These are phyloP conservation scores for Spathaspora girioi DNA, from an alignment of 805 yeast species.

Conservation along the genomic window DNA sequence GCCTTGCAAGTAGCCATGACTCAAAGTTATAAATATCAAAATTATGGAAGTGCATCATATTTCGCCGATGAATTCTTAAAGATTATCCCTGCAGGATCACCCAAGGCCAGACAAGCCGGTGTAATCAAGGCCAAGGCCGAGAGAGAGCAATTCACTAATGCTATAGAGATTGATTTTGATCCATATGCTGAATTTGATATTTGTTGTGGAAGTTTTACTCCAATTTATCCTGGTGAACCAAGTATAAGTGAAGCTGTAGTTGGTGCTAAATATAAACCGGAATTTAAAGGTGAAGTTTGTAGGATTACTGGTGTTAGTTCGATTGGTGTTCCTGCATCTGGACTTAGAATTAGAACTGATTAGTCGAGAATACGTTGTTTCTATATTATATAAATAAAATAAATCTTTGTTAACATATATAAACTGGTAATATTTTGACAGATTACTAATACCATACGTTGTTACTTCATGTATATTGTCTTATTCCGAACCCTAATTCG, in stretches of 20 bases:
- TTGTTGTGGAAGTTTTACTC: slow-evolving; percentile 83
- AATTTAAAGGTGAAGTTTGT: slow-evolving; percentile 77
- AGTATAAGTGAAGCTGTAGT: slow-evolving; percentile 75
- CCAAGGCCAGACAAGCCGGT: slow-evolving; percentile 80
- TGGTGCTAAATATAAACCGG: slow-evolving; percentile 79
- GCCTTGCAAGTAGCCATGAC: slow-evolving; percentile 95
- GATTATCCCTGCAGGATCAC: slow-evolving; percentile 63
- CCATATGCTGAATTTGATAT: slow-evolving; percentile 88
- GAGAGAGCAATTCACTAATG: slow-evolving; percentile 67
- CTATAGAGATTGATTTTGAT: slow-evolving; percentile 87
- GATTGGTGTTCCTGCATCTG: slow-evolving; percentile 91
- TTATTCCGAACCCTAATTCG: no score
- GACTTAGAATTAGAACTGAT: slow-evolving; percentile 53
- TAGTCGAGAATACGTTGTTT: not conserved
- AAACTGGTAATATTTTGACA: no score
- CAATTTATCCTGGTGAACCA: slow-evolving; percentile 77
- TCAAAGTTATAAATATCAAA: slow-evolving; percentile 84
- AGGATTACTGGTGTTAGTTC: slow-evolving; percentile 69
- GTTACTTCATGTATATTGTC: no score
- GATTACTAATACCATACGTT: no score
- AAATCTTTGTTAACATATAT: no score
- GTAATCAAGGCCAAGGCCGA: slow-evolving; percentile 82
- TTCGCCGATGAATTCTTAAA: slow-evolving; percentile 83
- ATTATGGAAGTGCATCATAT: slow-evolving; percentile 81
- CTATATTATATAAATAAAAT: no score